phyloP scores from a whole-genome alignment of 768 basidiomycete species.

The Gautieria morchelliformis region DNA sequence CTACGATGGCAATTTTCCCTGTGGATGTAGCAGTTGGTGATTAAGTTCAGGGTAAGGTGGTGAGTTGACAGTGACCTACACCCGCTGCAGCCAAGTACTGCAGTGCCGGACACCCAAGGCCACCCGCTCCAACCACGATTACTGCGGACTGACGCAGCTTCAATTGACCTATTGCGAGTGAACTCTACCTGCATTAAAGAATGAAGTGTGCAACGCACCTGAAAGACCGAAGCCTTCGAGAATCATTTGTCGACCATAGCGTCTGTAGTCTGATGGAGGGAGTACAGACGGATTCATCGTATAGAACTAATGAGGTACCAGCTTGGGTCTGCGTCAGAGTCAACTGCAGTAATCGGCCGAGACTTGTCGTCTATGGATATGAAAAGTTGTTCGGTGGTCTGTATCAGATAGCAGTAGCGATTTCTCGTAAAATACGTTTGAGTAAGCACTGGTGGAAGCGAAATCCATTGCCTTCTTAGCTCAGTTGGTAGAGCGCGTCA shows the following conservation, averaged over 20 bases:
- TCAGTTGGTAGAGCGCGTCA: conserved; percentile 43
- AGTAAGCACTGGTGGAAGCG: too few relatives aligned
- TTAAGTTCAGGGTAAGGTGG: conserved; percentile 2
- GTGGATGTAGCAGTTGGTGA: not conserved
- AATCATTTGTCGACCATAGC: conserved; percentile 98
- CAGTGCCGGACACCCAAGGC: conserved; percentile 90
- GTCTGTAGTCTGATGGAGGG: conserved; percentile 54
- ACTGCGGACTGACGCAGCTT: conserved; percentile 69
- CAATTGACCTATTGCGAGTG: conserved; percentile 55
- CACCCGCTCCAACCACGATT: conserved; percentile 89
- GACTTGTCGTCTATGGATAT: too few relatives aligned
- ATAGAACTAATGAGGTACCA: not conserved
- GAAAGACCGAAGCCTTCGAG: conserved; percentile 77
- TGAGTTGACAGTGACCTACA: conserved; percentile 44
- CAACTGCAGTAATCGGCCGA: too few relatives aligned
- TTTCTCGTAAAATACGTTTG: too few relatives aligned
- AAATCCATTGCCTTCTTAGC: conserved; percentile 12
- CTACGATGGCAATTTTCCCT: conserved; percentile 82
- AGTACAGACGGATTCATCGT: not conserved
- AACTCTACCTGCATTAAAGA: not conserved
- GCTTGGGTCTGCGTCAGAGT: not conserved
- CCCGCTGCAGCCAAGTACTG: conserved; percentile 92
- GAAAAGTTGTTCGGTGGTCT: too few relatives aligned
- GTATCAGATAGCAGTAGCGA: too few relatives aligned
- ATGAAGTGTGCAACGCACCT: conserved; percentile 35